These are phyloP conservation scores for Eimeria tenella DNA, from an alignment of 169 alveolate species.

Conservation along the genomic window DNA sequence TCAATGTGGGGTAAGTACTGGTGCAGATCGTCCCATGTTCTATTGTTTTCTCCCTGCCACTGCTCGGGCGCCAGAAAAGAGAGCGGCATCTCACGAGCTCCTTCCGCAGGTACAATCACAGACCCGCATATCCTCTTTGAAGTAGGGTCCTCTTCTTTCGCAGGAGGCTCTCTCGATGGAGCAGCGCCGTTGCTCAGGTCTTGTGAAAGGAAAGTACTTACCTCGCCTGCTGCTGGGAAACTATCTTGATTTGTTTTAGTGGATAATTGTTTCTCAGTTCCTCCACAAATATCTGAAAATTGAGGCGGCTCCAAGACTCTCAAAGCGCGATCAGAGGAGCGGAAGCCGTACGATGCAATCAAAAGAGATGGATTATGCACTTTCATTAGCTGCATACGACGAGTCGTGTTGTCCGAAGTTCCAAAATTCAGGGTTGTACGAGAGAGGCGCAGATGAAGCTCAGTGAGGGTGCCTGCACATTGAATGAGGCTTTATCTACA, in stretches of 20 bases:
- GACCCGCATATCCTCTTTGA: background rate
- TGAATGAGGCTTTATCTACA: background rate
- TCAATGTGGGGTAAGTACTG: slow-evolving; percentile 61
- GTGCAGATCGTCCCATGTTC: slow-evolving; percentile 43
- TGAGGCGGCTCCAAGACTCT: slow-evolving; percentile 62
- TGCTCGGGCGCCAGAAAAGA: slow-evolving; percentile 42
- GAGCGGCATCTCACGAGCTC: background rate
- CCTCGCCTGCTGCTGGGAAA: background rate
- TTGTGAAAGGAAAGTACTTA: background rate
- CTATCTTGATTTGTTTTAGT: background rate
- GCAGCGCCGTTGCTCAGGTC: background rate
- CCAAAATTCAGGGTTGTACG: slow-evolving; percentile 69
- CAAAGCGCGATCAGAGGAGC: slow-evolving; percentile 65
- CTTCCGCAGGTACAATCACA: background rate
- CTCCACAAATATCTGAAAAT: slow-evolving; percentile 26
- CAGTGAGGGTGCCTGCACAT: slow-evolving; percentile 73
- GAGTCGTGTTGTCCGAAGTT: slow-evolving; percentile 18
- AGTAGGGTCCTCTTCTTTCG: background rate
- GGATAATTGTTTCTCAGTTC: background rate
- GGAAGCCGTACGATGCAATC: slow-evolving; percentile 54
- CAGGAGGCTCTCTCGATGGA: background rate
- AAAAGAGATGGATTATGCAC: slow-evolving; percentile 70
- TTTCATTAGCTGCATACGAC: slow-evolving; percentile 19
- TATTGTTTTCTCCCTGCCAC: background rate
- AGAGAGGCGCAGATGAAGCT: slow-evolving; percentile 47